Conservation (phyloP, 2,329 filamentous ascomycete genomes). For the Diatrype stigma region DNA sequence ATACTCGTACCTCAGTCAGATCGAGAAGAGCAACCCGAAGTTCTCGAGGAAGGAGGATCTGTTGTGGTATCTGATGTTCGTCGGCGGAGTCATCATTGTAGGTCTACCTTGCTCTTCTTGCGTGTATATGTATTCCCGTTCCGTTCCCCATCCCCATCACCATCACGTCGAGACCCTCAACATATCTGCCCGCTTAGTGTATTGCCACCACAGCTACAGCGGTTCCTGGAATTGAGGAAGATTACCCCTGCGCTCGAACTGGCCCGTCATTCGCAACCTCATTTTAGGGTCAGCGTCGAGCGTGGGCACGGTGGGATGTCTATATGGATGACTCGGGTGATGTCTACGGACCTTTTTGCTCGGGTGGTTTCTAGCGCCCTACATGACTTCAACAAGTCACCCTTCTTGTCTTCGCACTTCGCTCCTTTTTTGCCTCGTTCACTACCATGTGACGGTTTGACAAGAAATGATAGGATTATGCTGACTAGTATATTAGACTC, state of each 20-base stretch:
- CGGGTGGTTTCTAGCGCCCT: constrained; percentile 61
- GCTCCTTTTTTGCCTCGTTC: constrained; percentile 5
- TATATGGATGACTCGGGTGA: constrained; percentile 65
- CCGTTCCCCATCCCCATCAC: constrained; percentile 6
- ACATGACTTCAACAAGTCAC: constrained; percentile 40
- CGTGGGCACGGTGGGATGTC: constrained; percentile 73
- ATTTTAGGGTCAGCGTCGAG: constrained; percentile 55
- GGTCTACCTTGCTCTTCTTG: constrained; percentile 38
- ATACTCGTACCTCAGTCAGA: constrained; percentile 70
- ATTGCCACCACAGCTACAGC: constrained; percentile 62
- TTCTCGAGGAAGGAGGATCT: constrained; percentile 75
- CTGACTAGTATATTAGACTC: constrained; percentile 35
- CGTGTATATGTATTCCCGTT: constrained; percentile 9
- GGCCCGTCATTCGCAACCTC: constrained; percentile 65
- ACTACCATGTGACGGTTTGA: background rate
- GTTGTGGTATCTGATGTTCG: constrained; percentile 74
- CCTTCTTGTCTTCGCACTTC: constrained; percentile 10
- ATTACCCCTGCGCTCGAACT: constrained; percentile 62
- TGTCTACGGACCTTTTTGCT: constrained; percentile 48
- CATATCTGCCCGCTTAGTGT: constrained; percentile 77
- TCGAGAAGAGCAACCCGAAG: constrained; percentile 68
- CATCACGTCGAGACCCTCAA: constrained; percentile 43
- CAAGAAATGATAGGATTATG: constrained; percentile 6
- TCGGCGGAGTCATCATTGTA: constrained; percentile 72
- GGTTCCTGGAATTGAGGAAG: constrained; percentile 84